These are phyloP conservation scores for Macroventuria anomochaeta DNA, from an alignment of 2,329 filamentous ascomycete species.

Conservation along the genomic window DNA sequence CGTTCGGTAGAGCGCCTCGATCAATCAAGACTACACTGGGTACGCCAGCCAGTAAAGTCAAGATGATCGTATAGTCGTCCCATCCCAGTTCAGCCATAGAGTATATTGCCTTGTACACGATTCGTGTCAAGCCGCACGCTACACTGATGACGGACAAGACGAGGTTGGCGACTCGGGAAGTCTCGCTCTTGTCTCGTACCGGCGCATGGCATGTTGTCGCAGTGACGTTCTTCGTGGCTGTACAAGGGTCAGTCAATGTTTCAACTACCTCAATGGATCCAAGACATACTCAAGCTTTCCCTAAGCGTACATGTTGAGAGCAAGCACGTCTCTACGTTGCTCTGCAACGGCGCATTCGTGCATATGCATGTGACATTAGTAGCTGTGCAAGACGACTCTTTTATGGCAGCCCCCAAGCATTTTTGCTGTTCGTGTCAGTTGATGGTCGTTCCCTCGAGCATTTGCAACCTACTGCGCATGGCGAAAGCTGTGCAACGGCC, in stretches of 20 bases:
- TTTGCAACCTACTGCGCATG: slow-evolving; percentile 28
- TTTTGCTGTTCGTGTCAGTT: slow-evolving; percentile 15
- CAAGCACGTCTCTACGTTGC: slow-evolving; percentile 20
- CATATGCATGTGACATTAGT: slow-evolving; percentile 26
- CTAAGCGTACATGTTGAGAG: slow-evolving; percentile 24
- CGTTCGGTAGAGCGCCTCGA: slow-evolving; percentile 34
- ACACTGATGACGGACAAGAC: slow-evolving; percentile 46
- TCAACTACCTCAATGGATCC: neutral
- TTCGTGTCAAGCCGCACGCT: slow-evolving; percentile 43
- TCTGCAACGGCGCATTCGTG: slow-evolving; percentile 22
- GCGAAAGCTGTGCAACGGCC: slow-evolving; percentile 21
- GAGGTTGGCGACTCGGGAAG: slow-evolving; percentile 44
- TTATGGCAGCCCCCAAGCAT: slow-evolving; percentile 20
- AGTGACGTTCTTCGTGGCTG: slow-evolving; percentile 54
- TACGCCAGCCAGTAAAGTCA: slow-evolving; percentile 29
- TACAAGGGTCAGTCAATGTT: slow-evolving; percentile 1
- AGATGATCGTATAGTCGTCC: slow-evolving; percentile 48
- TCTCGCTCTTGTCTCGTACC: slow-evolving; percentile 43
- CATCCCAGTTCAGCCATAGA: slow-evolving; percentile 45
- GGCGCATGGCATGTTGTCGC: slow-evolving; percentile 49
- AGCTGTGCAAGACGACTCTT: slow-evolving; percentile 19
- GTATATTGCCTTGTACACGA: slow-evolving; percentile 48
- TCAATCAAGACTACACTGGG: slow-evolving; percentile 39
- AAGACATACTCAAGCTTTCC: slow-evolving; percentile 23
- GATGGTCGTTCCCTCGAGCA: neutral